Base-by-base conservation (phyloP, 257 asterid genomes). In the Paulownia fortunei region DNA sequence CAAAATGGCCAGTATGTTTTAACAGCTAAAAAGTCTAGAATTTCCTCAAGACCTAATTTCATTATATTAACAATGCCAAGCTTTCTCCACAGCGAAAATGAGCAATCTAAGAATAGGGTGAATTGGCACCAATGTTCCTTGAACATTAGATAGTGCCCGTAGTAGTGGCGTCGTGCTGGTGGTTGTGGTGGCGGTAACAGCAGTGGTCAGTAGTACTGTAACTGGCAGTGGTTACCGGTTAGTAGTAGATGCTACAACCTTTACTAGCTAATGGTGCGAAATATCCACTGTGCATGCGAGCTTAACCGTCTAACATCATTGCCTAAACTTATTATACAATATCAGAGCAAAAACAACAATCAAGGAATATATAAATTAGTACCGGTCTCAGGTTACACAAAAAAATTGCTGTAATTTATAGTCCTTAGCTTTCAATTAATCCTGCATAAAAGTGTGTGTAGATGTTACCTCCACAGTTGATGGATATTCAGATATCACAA, bases 401-500 rank as follows among this genome's bases (percentile, higher is more conserved):
- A 51, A 16, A n/a, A 2, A 75, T 41, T 24, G 30, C 15, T 10
- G 12, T 15, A 23, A 13, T 58, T 41, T 46, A 13, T 65, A 12
- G 4, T 11, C 32, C 12, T 15, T 39, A 46, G 23, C 15, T 69
- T 27, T 24, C 32, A 21, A 34, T 8, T 26, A 52, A 49, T 42
- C 39, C 32, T 56, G 34, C 36, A 49, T 69, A 24, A 65, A 70
- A n/a, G 52, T 11, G 56, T 52, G 16, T 16, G 19, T 21, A 36
- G 64, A 82, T 54, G 60, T 84, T 82, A 94, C 99, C 97, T 87
- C 83, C 8, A 86, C 84, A 62, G 65, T 39, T 58, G 98, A 85
- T 21, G 98, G 98, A 84, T 92, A 94, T 59, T 92, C 97, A 41
- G 94, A 85, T 69, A 90, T 80, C 90, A 94, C 87, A 62, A 94